phyloP scores from a whole-genome alignment of 208 protist species.

The Wallacemonas sp. region DNA sequence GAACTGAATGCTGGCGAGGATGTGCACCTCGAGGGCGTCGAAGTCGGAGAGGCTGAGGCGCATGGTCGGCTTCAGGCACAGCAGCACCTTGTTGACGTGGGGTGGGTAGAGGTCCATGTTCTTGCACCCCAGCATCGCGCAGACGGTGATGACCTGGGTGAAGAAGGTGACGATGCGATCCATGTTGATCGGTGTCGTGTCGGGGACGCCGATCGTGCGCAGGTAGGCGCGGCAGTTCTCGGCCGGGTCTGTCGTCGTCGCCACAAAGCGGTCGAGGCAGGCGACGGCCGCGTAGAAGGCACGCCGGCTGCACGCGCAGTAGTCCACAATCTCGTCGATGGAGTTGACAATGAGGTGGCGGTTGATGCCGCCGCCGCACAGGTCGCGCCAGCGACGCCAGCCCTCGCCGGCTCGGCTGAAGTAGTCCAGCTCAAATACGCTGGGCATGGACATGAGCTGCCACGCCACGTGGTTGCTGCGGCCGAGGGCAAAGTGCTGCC shows the following conservation, averaged over 20 bases:
- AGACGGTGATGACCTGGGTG: constrained; percentile 72
- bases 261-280: constrained; percentile 74
- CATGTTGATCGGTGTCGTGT: constrained; percentile 23
- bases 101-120: constrained; percentile 72
- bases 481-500: background rate
- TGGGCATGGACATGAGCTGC: constrained; percentile 29
- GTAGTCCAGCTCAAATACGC: constrained; percentile 27
- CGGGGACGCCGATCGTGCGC: constrained; percentile 7
- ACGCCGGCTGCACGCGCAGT: constrained; percentile 49
- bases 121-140: constrained; percentile 80
- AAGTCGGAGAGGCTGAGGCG: constrained; percentile 52
- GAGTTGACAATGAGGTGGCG: constrained; percentile 69
- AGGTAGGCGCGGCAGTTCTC: constrained; percentile 32
- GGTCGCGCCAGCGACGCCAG: constrained; percentile 56
- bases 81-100: constrained; percentile 53
- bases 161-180: constrained; percentile 55
- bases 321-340: constrained; percentile 72
- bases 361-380: constrained; percentile 50
- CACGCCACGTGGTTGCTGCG: constrained; percentile 16
- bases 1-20: constrained; percentile 40
- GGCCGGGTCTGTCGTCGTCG: constrained; percentile 17
- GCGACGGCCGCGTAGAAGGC: constrained; percentile 68
- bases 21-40: constrained; percentile 49
- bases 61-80: constrained; percentile 43
- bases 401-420: constrained; percentile 20